Percentiles rank a stretch among this genome's conserved stretches.
Conservation (phyloP, 1,284 basidiomycete species). For the Singerocomus rubriflavus region DNA sequence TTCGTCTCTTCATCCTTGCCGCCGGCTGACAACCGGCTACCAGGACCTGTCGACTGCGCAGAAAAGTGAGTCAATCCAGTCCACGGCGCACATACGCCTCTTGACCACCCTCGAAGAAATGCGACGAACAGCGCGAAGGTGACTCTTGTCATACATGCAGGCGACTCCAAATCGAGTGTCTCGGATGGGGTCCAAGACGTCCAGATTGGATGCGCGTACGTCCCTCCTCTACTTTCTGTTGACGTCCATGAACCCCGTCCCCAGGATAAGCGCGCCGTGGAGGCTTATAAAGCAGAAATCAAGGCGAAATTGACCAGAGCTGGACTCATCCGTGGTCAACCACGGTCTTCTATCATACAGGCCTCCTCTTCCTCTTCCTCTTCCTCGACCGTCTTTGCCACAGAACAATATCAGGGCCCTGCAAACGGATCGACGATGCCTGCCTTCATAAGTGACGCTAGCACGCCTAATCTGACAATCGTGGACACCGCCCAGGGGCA, state of each 20-base stretch:
- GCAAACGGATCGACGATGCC: constrained; percentile 20
- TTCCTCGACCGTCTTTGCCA: constrained; percentile 31
- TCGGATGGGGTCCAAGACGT: constrained; percentile 76
- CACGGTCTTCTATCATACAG: constrained; percentile 51
- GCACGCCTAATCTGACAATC: constrained; percentile 23
- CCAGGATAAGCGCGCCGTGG: constrained; percentile 79
- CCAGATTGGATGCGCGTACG: constrained; percentile 83
- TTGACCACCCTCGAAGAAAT: constrained; percentile 53
- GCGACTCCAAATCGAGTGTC: constrained; percentile 70
- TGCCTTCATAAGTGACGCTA: constrained; percentile 21
- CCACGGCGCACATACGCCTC: not conserved
- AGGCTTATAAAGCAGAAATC: constrained; percentile 77
- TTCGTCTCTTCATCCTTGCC: not conserved
- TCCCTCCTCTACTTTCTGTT: constrained; percentile 18
- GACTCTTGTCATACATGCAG: constrained; percentile 76
- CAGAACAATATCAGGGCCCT: constrained; percentile 31
- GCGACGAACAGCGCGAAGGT: constrained; percentile 75
- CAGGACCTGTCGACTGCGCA: constrained; percentile 77
- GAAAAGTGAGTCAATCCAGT: constrained; percentile 52
- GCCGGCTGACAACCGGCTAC: constrained; percentile 14
- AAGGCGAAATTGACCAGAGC: constrained; percentile 73
- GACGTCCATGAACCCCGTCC: constrained; percentile 9
- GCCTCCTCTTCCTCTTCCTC: constrained; percentile 33
- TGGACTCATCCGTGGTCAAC: constrained; percentile 77
- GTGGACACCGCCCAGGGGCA: constrained; percentile 19